Evolutionary conservation across 2,329 filamentous ascomycete genomes (phyloP).

Genomic region (Cladosporium velox): DNA sequence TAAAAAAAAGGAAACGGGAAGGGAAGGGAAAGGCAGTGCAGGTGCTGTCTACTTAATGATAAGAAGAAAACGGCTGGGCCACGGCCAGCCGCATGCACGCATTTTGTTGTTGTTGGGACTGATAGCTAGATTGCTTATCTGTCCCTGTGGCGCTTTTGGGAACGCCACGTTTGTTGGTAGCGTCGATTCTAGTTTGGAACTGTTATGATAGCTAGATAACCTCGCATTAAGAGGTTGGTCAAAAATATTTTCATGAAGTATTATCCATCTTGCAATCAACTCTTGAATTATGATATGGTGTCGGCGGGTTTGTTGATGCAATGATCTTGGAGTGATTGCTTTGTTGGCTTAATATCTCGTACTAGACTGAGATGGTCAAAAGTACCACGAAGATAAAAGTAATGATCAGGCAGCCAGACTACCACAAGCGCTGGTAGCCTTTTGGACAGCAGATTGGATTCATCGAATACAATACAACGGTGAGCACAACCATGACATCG

Average conservation of each 20-base stretch:
- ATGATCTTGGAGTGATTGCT: fast-evolving
- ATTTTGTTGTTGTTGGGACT: background rate
- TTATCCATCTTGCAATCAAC: background rate
- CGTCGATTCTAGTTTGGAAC: background rate
- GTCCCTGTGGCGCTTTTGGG: background rate
- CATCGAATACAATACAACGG: background rate
- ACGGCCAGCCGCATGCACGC: constrained; percentile 2
- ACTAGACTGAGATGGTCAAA: background rate
- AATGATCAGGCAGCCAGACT: background rate
- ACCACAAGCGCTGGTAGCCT: background rate
- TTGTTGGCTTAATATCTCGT: background rate
- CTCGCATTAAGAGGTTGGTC: background rate
- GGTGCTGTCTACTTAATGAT: background rate
- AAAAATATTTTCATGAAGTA: background rate
- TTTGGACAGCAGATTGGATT: background rate
- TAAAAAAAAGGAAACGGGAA: background rate
- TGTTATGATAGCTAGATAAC: background rate
- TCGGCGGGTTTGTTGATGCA: background rate
- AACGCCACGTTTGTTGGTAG: background rate
- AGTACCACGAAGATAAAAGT: background rate
- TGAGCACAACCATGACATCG: background rate
- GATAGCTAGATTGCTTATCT: background rate
- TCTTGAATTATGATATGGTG: no score
- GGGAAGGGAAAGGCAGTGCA: background rate
- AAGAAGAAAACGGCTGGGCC: background rate